phyloP scores from a whole-genome alignment of 345 rosid genomes.

The Orychophragmus violaceus region DNA sequence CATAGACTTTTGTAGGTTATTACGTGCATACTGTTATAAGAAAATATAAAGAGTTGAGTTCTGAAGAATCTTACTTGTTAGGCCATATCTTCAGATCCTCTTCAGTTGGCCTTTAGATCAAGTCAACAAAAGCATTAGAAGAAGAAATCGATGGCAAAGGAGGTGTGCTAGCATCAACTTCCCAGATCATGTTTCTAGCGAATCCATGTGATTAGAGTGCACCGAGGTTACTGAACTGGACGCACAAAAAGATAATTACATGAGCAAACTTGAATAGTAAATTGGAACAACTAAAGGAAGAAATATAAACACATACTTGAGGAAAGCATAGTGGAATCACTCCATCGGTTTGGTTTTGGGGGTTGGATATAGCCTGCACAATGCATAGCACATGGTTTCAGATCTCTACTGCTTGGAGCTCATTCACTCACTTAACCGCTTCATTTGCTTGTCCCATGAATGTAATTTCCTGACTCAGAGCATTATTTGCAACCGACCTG shows the following conservation, averaged over 20 bases:
- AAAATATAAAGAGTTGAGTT: too few relatives aligned
- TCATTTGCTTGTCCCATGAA: too few relatives aligned
- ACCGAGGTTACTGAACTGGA: constrained; percentile 69
- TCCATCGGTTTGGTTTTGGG: constrained; percentile 84
- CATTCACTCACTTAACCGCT: background rate
- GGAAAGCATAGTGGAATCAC: constrained; percentile 95
- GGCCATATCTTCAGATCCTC: too few relatives aligned
- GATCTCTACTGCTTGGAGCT: background rate
- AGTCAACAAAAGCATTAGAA: constrained; percentile 48
- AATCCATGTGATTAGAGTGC: constrained; percentile 75
- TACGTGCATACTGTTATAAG: too few relatives aligned
- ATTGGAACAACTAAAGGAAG: background rate
- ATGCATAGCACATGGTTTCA: constrained; percentile 8
- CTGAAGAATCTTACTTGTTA: too few relatives aligned
- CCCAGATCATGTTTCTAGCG: constrained; percentile 79
- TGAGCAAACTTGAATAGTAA: constrained; percentile 6
- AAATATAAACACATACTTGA: constrained; percentile 53
- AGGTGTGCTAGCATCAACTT: constrained; percentile 64
- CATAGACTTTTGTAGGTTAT: too few relatives aligned
- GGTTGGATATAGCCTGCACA: constrained; percentile 63
- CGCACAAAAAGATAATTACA: background rate
- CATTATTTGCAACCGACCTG: too few relatives aligned
- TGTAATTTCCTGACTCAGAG: too few relatives aligned
- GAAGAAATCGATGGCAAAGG: constrained; percentile 50
- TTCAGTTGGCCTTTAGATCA: constrained; percentile 75